A percentile compares a stretch with the other conserved stretches of the same genome.
These are phyloP conservation scores for Arthrobotrys pseudoclavata DNA, from an alignment of 2,329 filamentous ascomycete species.

Conservation along the genomic window DNA sequence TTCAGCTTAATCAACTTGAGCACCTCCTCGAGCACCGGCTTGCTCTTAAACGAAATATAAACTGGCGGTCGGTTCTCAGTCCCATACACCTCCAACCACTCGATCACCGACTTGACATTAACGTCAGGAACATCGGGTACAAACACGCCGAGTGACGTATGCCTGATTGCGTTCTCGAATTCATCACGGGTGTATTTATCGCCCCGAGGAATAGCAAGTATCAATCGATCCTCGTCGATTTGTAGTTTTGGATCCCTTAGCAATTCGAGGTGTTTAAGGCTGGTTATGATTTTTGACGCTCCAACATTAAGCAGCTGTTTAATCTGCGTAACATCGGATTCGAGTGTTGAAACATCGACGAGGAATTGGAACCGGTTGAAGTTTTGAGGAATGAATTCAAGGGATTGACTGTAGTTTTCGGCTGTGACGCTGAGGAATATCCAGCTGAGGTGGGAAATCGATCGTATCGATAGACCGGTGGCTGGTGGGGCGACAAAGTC, in stretches of 20 bases:
- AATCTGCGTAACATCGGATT: constrained; percentile 77
- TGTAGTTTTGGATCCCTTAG: constrained; percentile 68
- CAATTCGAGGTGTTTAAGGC: constrained; percentile 75
- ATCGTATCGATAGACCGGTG: constrained; percentile 70
- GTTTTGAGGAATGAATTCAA: constrained; percentile 72
- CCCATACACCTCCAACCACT: constrained; percentile 70
- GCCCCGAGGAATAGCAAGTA: constrained; percentile 69
- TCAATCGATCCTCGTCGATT: constrained; percentile 71
- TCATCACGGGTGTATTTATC: constrained; percentile 62
- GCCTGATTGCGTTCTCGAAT: constrained; percentile 62
- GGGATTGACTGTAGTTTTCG: constrained; percentile 68
- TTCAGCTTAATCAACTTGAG: constrained; percentile 67
- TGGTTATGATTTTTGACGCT: constrained; percentile 86
- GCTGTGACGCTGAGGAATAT: constrained; percentile 72
- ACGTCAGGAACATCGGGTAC: constrained; percentile 65
- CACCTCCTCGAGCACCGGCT: constrained; percentile 66
- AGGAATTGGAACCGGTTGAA: constrained; percentile 74
- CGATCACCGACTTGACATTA: constrained; percentile 67
- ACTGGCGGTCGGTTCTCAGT: constrained; percentile 68
- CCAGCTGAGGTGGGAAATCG: constrained; percentile 73
- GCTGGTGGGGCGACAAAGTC: constrained; percentile 68
- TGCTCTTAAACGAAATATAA: constrained; percentile 69
- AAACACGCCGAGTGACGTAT: constrained; percentile 63
- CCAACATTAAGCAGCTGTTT: constrained; percentile 86
- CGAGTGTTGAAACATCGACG: constrained; percentile 80